phyloP scores from a whole-genome alignment of 2,329 filamentous ascomycete genomes.

The Sphaerulina musiva region DNA sequence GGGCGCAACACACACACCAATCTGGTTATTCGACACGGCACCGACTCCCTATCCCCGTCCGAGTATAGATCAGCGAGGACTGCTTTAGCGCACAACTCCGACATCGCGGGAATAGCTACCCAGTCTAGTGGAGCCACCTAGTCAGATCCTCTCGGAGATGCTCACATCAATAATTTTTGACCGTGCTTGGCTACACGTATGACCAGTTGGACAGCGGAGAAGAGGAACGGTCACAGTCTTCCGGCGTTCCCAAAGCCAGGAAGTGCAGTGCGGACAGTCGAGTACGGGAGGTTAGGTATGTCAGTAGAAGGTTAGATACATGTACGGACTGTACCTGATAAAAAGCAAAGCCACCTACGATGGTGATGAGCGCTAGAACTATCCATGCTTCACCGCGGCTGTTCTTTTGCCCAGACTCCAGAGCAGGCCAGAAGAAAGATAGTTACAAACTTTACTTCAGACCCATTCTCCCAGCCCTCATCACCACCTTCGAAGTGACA shows the following conservation, averaged over 20 bases:
- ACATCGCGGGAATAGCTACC: constrained; percentile 1
- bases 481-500: not conserved
- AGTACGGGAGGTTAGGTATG: too few relatives aligned
- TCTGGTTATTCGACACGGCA: not conserved
- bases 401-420: not conserved
- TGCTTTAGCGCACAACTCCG: constrained; percentile 1
- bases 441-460: not conserved
- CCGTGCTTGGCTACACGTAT: too few relatives aligned
- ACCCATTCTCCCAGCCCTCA: not conserved
- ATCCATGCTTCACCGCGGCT: not conserved
- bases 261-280: too few relatives aligned
- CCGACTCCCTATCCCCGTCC: not conserved
- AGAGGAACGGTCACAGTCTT: not conserved
- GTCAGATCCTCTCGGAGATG: not conserved
- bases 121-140: not conserved
- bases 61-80: constrained; percentile 6
- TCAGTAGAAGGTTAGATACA: not conserved
- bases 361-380: not conserved
- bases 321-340: not conserved
- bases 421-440: not conserved
- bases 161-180: not conserved
- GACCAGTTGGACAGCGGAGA: not conserved
- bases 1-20: constrained; percentile 54
- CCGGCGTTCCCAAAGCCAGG: not conserved
- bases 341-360: not conserved